phyloP scores from a whole-genome alignment of 768 basidiomycete genomes.

The Leccinellum albellum region DNA sequence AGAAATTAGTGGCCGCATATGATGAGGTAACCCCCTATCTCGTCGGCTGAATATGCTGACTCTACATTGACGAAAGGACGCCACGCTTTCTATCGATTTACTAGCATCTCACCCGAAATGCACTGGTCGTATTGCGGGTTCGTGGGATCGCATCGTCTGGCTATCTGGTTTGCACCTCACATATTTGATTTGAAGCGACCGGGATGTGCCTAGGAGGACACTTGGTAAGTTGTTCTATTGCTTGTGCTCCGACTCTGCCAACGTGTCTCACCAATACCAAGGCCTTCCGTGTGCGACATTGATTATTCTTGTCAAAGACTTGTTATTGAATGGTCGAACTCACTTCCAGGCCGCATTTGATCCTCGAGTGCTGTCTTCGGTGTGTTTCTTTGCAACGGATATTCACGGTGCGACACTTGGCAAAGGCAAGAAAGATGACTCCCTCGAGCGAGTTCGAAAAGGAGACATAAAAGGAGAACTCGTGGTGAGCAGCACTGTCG shows the following conservation, averaged over 20 bases:
- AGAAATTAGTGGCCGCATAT: slow-evolving; percentile 84
- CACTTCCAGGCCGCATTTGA: slow-evolving; percentile 78
- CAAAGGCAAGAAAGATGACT: slow-evolving; percentile 78
- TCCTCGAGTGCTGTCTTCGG: slow-evolving; percentile 71
- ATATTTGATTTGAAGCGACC: slow-evolving; percentile 47
- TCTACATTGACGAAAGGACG: slow-evolving; percentile 51
- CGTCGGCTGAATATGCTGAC: not conserved
- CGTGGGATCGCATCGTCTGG: too few species aligned
- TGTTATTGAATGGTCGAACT: not conserved
- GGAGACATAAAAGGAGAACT: slow-evolving; percentile 88
- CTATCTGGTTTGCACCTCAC: not conserved
- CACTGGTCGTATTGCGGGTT: slow-evolving; percentile 55
- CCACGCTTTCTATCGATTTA: slow-evolving; percentile 71
- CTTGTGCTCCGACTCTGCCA: not conserved
- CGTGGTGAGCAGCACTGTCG: slow-evolving; percentile 48
- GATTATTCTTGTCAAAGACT: not conserved
- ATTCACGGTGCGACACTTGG: slow-evolving; percentile 87
- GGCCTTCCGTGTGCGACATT: slow-evolving; percentile 48
- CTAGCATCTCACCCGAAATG: slow-evolving; percentile 73
- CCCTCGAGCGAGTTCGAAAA: slow-evolving; percentile 64
- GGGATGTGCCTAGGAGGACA: slow-evolving; percentile 93
- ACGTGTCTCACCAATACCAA: slow-evolving; percentile 17
- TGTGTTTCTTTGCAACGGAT: slow-evolving; percentile 96
- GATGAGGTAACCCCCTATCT: slow-evolving; percentile 60
- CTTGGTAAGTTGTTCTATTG: slow-evolving; percentile 46